Evolutionary conservation across 768 basidiomycete genomes (phyloP), one percentile per base, ranked within the genome.

Genomic region (Trametes meyenii): DNA sequence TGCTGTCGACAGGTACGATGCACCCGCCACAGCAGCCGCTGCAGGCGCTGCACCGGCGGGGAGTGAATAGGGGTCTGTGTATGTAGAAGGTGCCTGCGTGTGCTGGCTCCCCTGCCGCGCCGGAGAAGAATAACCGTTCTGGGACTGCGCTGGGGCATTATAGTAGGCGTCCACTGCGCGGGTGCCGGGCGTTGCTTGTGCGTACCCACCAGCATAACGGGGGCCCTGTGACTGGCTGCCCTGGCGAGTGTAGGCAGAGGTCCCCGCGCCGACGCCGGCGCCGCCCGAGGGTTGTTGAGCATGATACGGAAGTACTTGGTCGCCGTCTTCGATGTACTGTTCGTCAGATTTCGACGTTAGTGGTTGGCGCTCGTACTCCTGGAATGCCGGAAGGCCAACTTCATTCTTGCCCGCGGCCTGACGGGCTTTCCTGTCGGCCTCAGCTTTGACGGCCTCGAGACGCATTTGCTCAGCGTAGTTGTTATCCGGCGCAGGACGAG

Each of bases 391-490:
- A 1, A 94, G 72, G 17, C 92, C 92, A 57, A 77, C 77, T 75
- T 92, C 90, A 11, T 21, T 50, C 58, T 59, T 59, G 14, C 76
- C 75, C 43, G 75, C 75, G 10, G 79, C 77, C 62, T 86, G 86
- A 36, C 80, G 80, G 13, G 88, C 88, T 71, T 92, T 94, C 63
- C 92, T 83, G 67, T 94, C 92, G 6, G 84, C 87, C 70, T 94
- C 92, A 10, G 92, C 92, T 69, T 92, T 92, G 66, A 94, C 85
- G 16, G 92, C 92, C 64, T 92, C 90, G 60, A 94, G 75, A 29
- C 90, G 88, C 80, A 92, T 75, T 70, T 84, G 85, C 1, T 93
- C 89, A 2, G 80, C 77, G 66, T 85, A 82, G 16, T 75, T 74
- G 40, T 70, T 66, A 36, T 67, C 63, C 2, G 50, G 51, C 0